These are phyloP conservation scores for Ramichloridium luteum DNA, from an alignment of 2,329 filamentous ascomycete genomes.

Conservation along the genomic window DNA sequence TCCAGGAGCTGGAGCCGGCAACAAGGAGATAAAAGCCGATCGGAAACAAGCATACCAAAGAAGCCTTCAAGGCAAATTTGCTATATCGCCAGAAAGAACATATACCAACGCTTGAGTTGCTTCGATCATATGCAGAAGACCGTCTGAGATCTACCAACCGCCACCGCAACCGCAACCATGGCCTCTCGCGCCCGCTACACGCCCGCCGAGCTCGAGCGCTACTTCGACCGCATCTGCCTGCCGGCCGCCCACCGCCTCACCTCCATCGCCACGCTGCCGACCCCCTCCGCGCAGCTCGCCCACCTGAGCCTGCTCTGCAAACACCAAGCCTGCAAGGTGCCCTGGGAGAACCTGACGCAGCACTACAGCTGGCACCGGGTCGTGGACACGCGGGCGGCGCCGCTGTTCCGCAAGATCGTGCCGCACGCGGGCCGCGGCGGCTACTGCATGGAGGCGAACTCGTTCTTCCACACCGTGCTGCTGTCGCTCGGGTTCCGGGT, in stretches of 20 bases:
- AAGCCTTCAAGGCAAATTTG: too few relatives aligned
- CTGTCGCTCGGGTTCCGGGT: conserved; percentile 38
- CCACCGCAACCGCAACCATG: too few relatives aligned
- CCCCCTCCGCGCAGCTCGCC: conserved; percentile 11
- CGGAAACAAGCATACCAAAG: too few relatives aligned
- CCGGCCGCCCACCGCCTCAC: conserved; percentile 12
- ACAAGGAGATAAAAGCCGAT: too few relatives aligned
- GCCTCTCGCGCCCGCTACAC: too few relatives aligned
- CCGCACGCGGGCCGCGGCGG: conserved; percentile 37
- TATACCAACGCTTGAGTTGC: too few relatives aligned
- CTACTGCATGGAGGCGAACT: conserved; percentile 50
- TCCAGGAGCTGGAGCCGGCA: too few relatives aligned
- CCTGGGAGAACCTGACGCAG: conserved; percentile 45
- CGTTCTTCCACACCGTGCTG: conserved; percentile 40
- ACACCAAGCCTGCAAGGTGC: conserved; percentile 36
- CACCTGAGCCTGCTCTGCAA: conserved; percentile 18
- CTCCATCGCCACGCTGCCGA: conserved; percentile 10
- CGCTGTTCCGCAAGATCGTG: conserved; percentile 43
- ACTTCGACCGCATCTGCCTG: conserved; percentile 20
- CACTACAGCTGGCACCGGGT: conserved; percentile 40
- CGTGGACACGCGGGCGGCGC: conserved; percentile 38
- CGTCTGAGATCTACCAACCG: too few relatives aligned
- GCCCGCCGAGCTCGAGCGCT: conserved; percentile 16
- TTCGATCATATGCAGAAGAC: too few relatives aligned
- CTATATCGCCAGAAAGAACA: too few relatives aligned